Evolutionary conservation across 2,329 filamentous ascomycete genomes (phyloP).

Genomic region (Colletotrichum endophyticum): DNA sequence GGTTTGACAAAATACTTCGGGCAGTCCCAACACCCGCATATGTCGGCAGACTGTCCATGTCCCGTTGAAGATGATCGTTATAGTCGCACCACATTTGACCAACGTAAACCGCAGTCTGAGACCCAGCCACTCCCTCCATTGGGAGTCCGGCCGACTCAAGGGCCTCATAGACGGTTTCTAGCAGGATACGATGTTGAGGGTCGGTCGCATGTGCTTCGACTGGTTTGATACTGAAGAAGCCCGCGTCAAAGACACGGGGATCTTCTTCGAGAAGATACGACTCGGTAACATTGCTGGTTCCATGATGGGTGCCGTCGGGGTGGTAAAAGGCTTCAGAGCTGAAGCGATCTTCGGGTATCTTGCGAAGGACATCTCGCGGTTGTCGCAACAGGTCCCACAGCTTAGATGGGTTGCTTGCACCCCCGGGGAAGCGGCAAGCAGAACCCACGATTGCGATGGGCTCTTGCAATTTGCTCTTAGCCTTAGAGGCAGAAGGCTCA

Average conservation of each 20-base stretch:
- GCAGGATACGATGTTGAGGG: conserved; percentile 33
- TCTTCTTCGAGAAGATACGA: conserved; percentile 26
- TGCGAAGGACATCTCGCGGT: conserved; percentile 1
- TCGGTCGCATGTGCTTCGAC: conserved; percentile 37
- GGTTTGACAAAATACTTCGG: conserved; percentile 38
- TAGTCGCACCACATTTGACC: conserved; percentile 36
- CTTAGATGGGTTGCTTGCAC: neutral
- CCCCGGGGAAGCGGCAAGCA: conserved; percentile 3
- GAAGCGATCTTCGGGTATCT: conserved; percentile 31
- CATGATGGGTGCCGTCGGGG: neutral
- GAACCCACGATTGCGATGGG: conserved; percentile 7
- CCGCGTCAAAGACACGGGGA: conserved; percentile 24
- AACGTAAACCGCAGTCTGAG: conserved; percentile 33
- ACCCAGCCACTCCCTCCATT: conserved; percentile 27
- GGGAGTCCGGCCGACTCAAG: conserved; percentile 36
- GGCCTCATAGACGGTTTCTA: conserved; percentile 39
- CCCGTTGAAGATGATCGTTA: conserved; percentile 18
- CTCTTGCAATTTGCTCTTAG: neutral
- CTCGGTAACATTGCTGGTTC: conserved; percentile 25
- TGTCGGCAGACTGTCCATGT: conserved; percentile 25
- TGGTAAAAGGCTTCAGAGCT: neutral
- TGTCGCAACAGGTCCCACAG: neutral
- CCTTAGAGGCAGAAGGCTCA: neutral
- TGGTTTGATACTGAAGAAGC: conserved; percentile 35
- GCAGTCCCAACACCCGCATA: conserved; percentile 35